Conservation (phyloP, 768 basidiomycete genomes). For the Phlebiopsis gigantea region DNA sequence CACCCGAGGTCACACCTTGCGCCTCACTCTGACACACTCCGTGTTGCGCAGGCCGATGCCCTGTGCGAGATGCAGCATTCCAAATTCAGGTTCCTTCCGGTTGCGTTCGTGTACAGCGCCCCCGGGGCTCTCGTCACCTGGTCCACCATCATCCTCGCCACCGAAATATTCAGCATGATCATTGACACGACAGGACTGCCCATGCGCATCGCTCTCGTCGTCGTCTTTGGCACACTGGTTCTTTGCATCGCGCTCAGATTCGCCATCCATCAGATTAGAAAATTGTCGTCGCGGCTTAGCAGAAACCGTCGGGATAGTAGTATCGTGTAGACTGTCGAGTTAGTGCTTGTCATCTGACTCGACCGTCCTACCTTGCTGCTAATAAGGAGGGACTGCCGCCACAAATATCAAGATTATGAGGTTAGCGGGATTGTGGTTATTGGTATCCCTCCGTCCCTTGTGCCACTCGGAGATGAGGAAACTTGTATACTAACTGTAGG, state of each 20-base stretch:
- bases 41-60: conserved; percentile 3
- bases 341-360: neutral
- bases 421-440: neutral
- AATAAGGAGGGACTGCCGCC: neutral
- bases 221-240: neutral
- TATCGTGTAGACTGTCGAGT: neutral
- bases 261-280: neutral
- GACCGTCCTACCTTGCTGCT: conserved; percentile 1
- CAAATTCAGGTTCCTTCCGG: conserved; percentile 12
- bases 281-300: neutral
- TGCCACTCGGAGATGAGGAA: too few relatives aligned
- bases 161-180: conserved; percentile 10
- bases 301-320: neutral
- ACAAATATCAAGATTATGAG: neutral
- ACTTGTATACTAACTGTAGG: too few relatives aligned
- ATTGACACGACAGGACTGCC: conserved; percentile 6
- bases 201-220: conserved; percentile 2
- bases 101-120: conserved; percentile 7
- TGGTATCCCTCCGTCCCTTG: too few relatives aligned
- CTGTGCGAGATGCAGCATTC: conserved; percentile 8
- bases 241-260: neutral
- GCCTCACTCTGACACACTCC: neutral
- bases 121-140: conserved; percentile 18
- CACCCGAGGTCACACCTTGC: neutral
- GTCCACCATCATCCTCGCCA: conserved; percentile 14